Evolutionary conservation across 2,329 filamentous ascomycete genomes (phyloP).

Genomic region (Catunica adiposa): DNA sequence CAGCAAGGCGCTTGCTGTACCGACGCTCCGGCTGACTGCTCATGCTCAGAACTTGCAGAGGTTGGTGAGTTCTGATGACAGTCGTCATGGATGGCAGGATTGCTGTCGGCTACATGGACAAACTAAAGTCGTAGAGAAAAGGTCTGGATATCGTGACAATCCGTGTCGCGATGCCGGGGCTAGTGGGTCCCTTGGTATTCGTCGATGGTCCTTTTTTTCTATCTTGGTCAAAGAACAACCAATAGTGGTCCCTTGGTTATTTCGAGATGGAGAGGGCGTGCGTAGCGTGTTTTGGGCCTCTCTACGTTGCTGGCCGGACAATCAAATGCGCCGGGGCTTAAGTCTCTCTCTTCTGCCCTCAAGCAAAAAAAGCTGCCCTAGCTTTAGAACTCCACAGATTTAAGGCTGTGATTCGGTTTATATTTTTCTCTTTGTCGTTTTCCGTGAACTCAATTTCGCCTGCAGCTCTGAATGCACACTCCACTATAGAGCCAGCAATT

Average conservation of each 20-base stretch:
- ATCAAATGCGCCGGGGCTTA: not conserved
- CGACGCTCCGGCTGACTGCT: slow-evolving; percentile 43
- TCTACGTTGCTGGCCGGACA: not conserved
- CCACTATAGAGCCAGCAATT: not conserved
- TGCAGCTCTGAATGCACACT: not conserved
- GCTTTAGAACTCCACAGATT: not conserved
- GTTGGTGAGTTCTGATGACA: slow-evolving; percentile 45
- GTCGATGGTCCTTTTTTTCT: not conserved
- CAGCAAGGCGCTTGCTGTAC: slow-evolving; percentile 47
- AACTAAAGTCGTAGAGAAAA: not conserved
- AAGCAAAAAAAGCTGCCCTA: not conserved
- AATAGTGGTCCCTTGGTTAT: not conserved
- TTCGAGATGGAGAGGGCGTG: not conserved
- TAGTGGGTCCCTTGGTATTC: not conserved
- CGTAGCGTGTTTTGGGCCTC: not conserved
- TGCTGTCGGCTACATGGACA: slow-evolving; percentile 13
- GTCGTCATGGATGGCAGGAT: slow-evolving; percentile 50
- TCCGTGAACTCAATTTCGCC: not conserved
- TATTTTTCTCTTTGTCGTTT: not conserved
- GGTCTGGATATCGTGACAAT: slow-evolving; percentile 1
- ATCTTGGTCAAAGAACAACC: not conserved
- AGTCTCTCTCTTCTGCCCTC: not conserved
- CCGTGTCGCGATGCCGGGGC: slow-evolving; percentile 6
- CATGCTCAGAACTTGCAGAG: slow-evolving; percentile 54
- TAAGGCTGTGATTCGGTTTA: too few species aligned